These are phyloP conservation scores for Trichoderma pleuroti DNA, from an alignment of 2,329 filamentous ascomycete species.

Conservation along the genomic window DNA sequence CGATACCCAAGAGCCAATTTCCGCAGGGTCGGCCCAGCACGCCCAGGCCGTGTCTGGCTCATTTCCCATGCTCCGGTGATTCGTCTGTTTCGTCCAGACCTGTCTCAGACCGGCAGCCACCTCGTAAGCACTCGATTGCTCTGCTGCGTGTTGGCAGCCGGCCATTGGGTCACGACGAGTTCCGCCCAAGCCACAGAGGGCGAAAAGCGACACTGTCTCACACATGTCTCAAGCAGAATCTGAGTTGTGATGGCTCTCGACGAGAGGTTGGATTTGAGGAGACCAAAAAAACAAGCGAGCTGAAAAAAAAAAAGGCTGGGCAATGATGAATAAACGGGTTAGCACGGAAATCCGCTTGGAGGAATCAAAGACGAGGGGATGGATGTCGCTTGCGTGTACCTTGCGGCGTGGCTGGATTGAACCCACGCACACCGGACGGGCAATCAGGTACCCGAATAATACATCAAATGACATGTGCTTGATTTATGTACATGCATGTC, in stretches of 20 bases:
- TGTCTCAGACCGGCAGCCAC: conserved; percentile 14
- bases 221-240: neutral
- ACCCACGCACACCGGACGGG: neutral
- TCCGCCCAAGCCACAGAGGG: conserved; percentile 9
- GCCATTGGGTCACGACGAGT: conserved; percentile 1
- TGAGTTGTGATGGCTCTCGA: neutral
- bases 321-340: neutral
- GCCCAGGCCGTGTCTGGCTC: neutral
- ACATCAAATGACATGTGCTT: neutral
- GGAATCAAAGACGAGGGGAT: neutral
- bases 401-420: conserved; percentile 2
- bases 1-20: conserved; percentile 2
- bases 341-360: neutral
- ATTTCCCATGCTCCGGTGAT: neutral
- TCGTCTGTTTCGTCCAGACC: neutral
- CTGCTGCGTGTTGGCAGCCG: conserved; percentile 5
- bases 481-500: neutral
- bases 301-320: conserved; percentile 9
- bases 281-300: neutral
- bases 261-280: neutral
- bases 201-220: neutral
- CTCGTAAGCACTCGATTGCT: conserved; percentile 6
- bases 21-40: neutral
- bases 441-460: neutral
- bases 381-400: neutral